Evolutionary conservation across 768 basidiomycete genomes (phyloP), one percentile per base, ranked within the genome.

Genomic region (Leccinum subgranulosum): DNA sequence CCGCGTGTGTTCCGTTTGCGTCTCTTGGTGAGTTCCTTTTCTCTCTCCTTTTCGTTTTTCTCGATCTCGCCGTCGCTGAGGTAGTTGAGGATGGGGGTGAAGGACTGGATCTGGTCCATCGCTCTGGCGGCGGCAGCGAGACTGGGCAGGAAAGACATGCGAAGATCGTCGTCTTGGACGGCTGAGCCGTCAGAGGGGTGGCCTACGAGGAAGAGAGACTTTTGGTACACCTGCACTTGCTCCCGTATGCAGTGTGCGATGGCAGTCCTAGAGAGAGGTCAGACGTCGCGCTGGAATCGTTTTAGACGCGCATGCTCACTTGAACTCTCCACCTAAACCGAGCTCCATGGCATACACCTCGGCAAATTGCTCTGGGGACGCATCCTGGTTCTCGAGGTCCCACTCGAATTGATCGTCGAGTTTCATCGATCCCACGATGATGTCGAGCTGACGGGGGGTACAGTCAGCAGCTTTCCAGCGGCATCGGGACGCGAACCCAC

Each of bases 351-450:
- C 77, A 69, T 97, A 96, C 1, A 87, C 80, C 60, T 90, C 88
- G 7, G 97, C 93, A 72, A 98, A 98, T 25, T 88, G 86, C 73
- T 99, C 97, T 0, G 96, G 95, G 0, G 88, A 88, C 3, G 91
- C 88, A 48, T 81, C 79, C 21, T 77, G 74, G 55, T 90, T 93
- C 63, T 88, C 88, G 36, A 98, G 73, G 71, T 99, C 96, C 97
- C 97, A 99, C 70, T 98, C 97, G 67, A 98, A 96, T 67, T 94
- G 90, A 73, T 99, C 97, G 55, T 93, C 90, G 23, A 99, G 81
- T 72, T 95, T 94, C 76, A 94, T 84, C 7, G 88, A 85, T 23
- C 93, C 96, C 55, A 95, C 88, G 54, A 94, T 92, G 73, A 98
- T 93, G 73, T 98, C 96, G 60, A 99, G 83, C 94, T 98, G 56